Evolutionary conservation across 768 basidiomycete genomes (phyloP), one percentile per base, ranked within the genome.

Genomic region (Leccinum variicolor): DNA sequence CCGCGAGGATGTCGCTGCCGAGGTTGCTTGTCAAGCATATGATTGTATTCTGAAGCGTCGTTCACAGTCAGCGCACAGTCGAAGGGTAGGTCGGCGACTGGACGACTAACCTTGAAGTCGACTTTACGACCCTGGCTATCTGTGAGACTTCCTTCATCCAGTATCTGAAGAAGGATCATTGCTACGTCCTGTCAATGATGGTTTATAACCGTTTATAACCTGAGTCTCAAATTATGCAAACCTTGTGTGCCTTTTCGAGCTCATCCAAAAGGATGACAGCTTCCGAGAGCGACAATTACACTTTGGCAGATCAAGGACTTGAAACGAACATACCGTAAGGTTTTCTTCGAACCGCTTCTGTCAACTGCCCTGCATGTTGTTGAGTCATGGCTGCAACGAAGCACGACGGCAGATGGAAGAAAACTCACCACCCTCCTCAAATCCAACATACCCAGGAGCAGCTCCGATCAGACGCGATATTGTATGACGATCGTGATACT

Each of bases 71-170:
- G 48, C 9, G n/a, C 50, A 28, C 13, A 0, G 19, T 29, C 5
- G 19, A 19, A 41, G 25, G 26, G 8, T 23, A 2, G 7, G 17
- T 2, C 3, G 21, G 25, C 7, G 3, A 36, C 33, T 28, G 19
- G 34, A 51, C 3, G 19, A 10, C 19, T 15, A 56, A 84, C 87
- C 79, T 88, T 93, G 77, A 96, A 95, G 70, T 94, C 92, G 3
- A 96, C 89, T 68, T 92, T 91, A 54, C 92, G 84, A 9, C 94
- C 94, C 69, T 94, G 92, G 60, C 90, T 92, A 68, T 97, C 94
- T 0, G 94, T 95, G 59, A 96, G 79, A 50, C 76, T 84, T 8
- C 94, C 94, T 70, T 97, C 94, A 62, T 97, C 93, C 13, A 97
- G 80, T 47, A 97, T 89, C 69, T 96, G 94, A 3, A 96, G 78